phyloP scores from a whole-genome alignment of 768 basidiomycete genomes.

The Lepiota venenata region DNA sequence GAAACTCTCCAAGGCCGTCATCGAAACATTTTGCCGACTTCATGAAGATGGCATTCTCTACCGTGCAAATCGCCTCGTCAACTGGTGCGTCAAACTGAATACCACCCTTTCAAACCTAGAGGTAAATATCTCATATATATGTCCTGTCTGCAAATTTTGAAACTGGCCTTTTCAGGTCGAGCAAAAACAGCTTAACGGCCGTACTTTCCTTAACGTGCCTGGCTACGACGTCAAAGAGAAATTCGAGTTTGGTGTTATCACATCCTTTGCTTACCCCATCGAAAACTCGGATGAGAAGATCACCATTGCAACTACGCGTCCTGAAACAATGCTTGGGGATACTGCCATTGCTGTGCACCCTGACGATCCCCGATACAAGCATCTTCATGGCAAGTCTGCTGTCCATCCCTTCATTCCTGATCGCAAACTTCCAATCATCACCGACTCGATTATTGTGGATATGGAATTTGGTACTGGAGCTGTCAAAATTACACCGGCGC shows the following conservation, averaged over 20 bases:
- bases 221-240: conserved; percentile 95
- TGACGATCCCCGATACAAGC: conserved; percentile 88
- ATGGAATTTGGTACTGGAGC: conserved; percentile 98
- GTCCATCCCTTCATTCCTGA: conserved; percentile 81
- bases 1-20: conserved; percentile 81
- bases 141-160: background rate
- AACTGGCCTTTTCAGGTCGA: conserved; percentile 60
- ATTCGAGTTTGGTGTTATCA: conserved; percentile 96
- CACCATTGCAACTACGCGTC: conserved; percentile 94
- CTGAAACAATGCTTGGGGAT: conserved; percentile 98
- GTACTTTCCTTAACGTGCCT: conserved; percentile 85
- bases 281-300: conserved; percentile 92
- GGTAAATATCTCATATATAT: conserved; percentile 39
- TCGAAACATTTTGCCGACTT: conserved; percentile 86
- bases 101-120: conserved; percentile 98
- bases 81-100: conserved; percentile 96
- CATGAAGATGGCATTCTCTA: conserved; percentile 93
- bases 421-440: conserved; percentile 84
- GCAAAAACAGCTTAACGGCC: conserved; percentile 82
- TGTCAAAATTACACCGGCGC: conserved; percentile 98
- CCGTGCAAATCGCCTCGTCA: conserved; percentile 94
- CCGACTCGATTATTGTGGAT: conserved; percentile 86
- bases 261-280: conserved; percentile 92
- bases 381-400: conserved; percentile 92
- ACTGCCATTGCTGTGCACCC: conserved; percentile 97